phyloP scores from a whole-genome alignment of 2,329 filamentous ascomycete genomes.

The Drechslera avenae region DNA sequence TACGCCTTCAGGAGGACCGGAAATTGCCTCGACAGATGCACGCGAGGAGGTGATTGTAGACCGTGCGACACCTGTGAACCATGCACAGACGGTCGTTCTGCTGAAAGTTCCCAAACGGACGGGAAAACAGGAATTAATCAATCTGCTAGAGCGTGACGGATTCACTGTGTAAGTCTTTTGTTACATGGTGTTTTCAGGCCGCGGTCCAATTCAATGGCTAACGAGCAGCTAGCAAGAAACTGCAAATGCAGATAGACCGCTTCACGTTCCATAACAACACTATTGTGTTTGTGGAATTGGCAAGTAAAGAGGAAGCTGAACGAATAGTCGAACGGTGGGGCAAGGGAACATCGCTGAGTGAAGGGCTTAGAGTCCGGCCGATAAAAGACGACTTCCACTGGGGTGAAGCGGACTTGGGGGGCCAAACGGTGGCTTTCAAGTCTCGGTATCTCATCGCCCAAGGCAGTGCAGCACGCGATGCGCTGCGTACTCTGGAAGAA shows the following conservation, averaged over 20 bases:
- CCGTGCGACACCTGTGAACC: background rate
- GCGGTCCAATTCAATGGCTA: background rate
- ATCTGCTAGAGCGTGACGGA: constrained; percentile 20
- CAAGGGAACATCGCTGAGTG: background rate
- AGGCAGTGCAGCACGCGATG: constrained; percentile 12
- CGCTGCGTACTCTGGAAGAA: constrained; percentile 22
- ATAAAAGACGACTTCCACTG: constrained; percentile 18
- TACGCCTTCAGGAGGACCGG: constrained; percentile 12
- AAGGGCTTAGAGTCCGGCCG: constrained; percentile 1
- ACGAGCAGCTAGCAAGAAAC: constrained; percentile 17
- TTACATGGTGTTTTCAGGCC: background rate
- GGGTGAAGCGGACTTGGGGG: background rate
- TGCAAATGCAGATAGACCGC: constrained; percentile 26
- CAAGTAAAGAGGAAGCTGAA: constrained; percentile 22
- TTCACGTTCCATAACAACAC: constrained; percentile 23
- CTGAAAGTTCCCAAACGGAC: constrained; percentile 14
- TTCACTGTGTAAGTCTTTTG: constrained; percentile 25
- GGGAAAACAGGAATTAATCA: constrained; percentile 17
- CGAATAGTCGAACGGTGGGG: constrained; percentile 17
- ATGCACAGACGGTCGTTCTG: constrained; percentile 18
- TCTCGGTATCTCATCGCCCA: constrained; percentile 14
- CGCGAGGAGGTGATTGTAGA: background rate
- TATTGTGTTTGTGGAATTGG: constrained; percentile 24
- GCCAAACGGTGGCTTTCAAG: background rate
- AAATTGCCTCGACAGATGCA: constrained; percentile 7